Percentiles rank a stretch among this genome's conserved stretches.
phyloP scores from a whole-genome alignment of 164 flowering plant species.

The Aristolochia fimbriata region DNA sequence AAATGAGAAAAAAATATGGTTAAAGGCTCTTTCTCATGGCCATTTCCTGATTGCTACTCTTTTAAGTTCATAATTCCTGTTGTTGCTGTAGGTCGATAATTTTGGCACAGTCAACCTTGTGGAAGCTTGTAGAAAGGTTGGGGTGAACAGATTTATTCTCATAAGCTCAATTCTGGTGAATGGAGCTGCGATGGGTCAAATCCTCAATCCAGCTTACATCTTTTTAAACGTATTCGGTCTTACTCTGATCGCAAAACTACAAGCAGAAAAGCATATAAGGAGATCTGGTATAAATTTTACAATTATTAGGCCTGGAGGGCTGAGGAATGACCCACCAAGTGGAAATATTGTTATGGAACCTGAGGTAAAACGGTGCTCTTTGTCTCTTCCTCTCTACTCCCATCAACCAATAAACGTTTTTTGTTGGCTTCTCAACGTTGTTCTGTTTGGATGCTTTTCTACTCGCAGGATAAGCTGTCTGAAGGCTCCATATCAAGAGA shows the following conservation, averaged over 20 bases:
- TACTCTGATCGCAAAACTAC: slow-evolving; percentile 79
- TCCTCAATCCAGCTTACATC: slow-evolving; percentile 86
- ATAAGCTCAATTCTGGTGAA: slow-evolving; percentile 87
- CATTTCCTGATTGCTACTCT: not conserved
- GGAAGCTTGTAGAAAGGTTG: slow-evolving; percentile 71
- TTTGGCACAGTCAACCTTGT: slow-evolving; percentile 92
- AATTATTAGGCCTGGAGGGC: slow-evolving; percentile 94
- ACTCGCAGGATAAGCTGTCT: slow-evolving; percentile 62
- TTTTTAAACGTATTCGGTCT: slow-evolving; percentile 87
- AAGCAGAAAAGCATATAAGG: slow-evolving; percentile 78
- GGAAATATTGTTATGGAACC: slow-evolving; percentile 87
- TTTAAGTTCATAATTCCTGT: slow-evolving; percentile 1
- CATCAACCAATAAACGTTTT: not conserved
- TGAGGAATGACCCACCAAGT: slow-evolving; percentile 74
- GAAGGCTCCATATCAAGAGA: slow-evolving; percentile 86
- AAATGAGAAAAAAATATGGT: not conserved
- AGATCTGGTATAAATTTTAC: slow-evolving; percentile 92
- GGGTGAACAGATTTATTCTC: slow-evolving; percentile 70
- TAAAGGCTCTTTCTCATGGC: not conserved
- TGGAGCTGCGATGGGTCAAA: slow-evolving; percentile 97
- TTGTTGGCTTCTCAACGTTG: not conserved
- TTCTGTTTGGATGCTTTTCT: slow-evolving; percentile 1
- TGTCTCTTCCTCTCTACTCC: not conserved
- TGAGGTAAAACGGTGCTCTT: slow-evolving; percentile 48
- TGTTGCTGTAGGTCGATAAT: slow-evolving; percentile 64